Base-by-base conservation (phyloP, 768 basidiomycete genomes). In the Wakefieldia striispora region DNA sequence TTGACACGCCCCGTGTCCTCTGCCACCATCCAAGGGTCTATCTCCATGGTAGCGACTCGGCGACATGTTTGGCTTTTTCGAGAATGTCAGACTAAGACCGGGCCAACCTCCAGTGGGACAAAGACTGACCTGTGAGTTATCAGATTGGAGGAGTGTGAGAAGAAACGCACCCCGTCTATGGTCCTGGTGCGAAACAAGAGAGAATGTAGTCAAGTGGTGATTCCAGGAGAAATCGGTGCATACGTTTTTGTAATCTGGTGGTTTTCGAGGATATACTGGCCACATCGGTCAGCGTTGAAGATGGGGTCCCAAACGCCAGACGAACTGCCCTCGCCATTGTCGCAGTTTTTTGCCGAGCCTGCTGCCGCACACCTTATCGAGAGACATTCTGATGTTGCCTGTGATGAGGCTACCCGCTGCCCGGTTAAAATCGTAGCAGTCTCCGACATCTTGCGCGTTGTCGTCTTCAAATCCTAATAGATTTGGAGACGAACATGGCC, bases 271-370 rank as follows among this genome's bases (percentile, higher is more conserved):
- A 99, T 98, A 72, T 99, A 95, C 68, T 98, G 95, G 19, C 97
- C 95, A 59, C 97, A 97, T 57, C 90, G 79, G 63, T 91, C 89
- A 3, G 94, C 97, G 63, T 97, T 95, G 77, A 93, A 94, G 51
- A 94, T 86, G 0, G 92, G 92, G 61, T 92, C 93, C n/a, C 83
- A 80, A 46, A 73, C 72, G 4, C 75, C 74, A 0, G 76, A 71
- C 2, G 72, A 68, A 6, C 68, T 66, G 12, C 65, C 56, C 38
- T 65, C 65, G 40, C 69, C 73, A 4, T 72, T 62, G 37, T 75
- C 75, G 45, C 76, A 73, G 10, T 76, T 73, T 24, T 75, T 74
- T 31, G 72, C 53, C 14, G 56, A 53, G 12, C 55, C 38, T 16
- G 47, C 33, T 21, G 58, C 55, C 4, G 57, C 66, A 6, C 61